Evolutionary conservation across 148 eudicot species (phyloP), one percentile per base, ranked within the genome.

Genomic region (Vaccinium myrtillus): DNA sequence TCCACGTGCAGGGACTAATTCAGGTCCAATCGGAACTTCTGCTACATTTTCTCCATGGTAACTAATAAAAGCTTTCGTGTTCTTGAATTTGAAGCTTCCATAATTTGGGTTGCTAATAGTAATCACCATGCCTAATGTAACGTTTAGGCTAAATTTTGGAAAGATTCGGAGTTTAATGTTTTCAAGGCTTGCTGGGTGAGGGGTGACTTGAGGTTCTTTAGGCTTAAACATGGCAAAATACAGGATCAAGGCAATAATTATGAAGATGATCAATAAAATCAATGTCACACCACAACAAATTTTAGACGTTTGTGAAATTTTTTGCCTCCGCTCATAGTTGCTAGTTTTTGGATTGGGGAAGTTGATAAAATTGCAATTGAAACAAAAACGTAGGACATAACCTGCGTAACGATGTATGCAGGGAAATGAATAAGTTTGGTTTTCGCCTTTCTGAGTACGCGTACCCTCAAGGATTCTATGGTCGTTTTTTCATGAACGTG

Each of bases 141-240:
- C 88, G 25, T 88, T 88, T 25, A 88, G 74, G 70, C 88, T 86
- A 19, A 83, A 25, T 16, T 46, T 85, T 1, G 90, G 88, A 36
- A 25, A 39, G 1, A 88, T 1, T 77, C 84, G 90, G 74, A 86
- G 19, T 77, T 80, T 11, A 2, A 88, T 65, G 63, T 81, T 50
- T 10, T 88, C 84, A 18, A 87, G 87, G 8, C 49, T 82, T 36
- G 87, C 69, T 0, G 89, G 85, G 61, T 79, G 86, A 23, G 83
- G 77, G 4, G 43, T 85, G 75, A 87, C 70, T 3, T 82, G 75
- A 48, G 90, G 90, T 50, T 86, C 18, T 77, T 83, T 88, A 7
- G 86, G 88, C 79, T 86, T 88, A 25, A 88, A 58, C 76, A 88
- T 65, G 5, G 86, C 84, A 55, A 85, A 81, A 13, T 75, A 85